These are phyloP conservation scores for Ailanthus altissimus DNA, from an alignment of 345 rosid genomes.

Conservation along the genomic window DNA sequence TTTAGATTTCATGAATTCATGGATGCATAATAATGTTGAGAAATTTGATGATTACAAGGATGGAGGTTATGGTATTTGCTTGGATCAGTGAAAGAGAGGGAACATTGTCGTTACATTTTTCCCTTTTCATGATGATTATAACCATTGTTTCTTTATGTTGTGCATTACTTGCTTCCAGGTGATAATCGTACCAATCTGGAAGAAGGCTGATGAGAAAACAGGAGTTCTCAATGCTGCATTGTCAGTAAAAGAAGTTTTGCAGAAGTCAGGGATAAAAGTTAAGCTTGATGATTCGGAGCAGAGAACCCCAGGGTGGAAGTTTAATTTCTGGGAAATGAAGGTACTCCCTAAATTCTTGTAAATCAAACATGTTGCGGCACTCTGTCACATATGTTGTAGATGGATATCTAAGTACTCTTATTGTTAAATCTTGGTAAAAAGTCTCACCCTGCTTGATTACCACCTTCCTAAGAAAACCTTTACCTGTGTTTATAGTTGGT, in stretches of 20 bases:
- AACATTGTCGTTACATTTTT: background rate
- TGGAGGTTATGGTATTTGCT: background rate
- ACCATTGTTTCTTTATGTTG: background rate
- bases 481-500: background rate
- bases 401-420: background rate
- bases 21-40: background rate
- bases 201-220: constrained; percentile 69
- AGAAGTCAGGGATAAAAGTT: constrained; percentile 67
- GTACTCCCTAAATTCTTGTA: constrained; percentile 34
- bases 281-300: constrained; percentile 90
- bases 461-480: background rate
- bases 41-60: constrained; percentile 2
- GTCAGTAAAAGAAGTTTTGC: constrained; percentile 60
- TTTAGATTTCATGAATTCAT: background rate
- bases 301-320: constrained; percentile 89
- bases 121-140: constrained; percentile 1
- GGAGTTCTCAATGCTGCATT: constrained; percentile 72
- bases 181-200: constrained; percentile 90
- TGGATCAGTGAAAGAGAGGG: background rate
- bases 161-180: constrained; percentile 44
- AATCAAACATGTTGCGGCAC: background rate
- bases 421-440: background rate
- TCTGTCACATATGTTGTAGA: background rate
- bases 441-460: background rate
- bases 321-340: constrained; percentile 99